Base-by-base conservation (phyloP, 2,329 filamentous ascomycete species). In the Penicillium verrucosum region DNA sequence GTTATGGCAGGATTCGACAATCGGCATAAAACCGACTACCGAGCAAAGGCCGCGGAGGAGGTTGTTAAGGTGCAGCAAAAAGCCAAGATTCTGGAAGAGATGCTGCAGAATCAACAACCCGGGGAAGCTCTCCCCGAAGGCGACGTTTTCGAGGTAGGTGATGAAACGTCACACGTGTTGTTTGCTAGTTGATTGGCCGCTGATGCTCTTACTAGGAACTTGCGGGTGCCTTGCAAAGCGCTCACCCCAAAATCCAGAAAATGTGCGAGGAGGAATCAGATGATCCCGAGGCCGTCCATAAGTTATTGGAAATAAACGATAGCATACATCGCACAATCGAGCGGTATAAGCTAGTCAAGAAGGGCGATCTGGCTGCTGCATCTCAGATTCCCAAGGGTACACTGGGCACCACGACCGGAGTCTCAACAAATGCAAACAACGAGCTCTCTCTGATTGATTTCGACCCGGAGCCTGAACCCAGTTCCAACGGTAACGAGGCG, bases 261-360 rank as follows among this genome's bases (percentile, higher is more conserved):
- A 99, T 99, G 93, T 97, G 93, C 70, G 93, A 97, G 75, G 94
- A 99, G 75, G 94, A 99, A 71, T 97, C 92, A 11, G 93, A 97
- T 60, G 94, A 99, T 70, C 87, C 92, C 60, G 94, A 97, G 77
- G 94, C 94, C 5, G 94, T 99, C 6, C 90, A 92, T 42, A 96
- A 96, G 75, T 81, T 99, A 11, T 83, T 99, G 54, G 92, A 97
- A 72, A 97, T 99, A 70, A 99, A 99, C 72, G 94, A 99, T 75
- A 97, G 92, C 77, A 99, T 99, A 83, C 90, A 97, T 72, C 86
- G 93, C 60, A 99, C 94, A 1, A 90, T 97, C 54, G 91, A 97
- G 76, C 82, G 94, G 62, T 99, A 97, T 75, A 96, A 91, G 81
- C 79, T 97, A 54, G 87, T 97, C 75, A 99, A 96, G 80, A 95